These are phyloP conservation scores for Phytophthora foliorum DNA, from an alignment of 352 stramenopile species.

Conservation along the genomic window DNA sequence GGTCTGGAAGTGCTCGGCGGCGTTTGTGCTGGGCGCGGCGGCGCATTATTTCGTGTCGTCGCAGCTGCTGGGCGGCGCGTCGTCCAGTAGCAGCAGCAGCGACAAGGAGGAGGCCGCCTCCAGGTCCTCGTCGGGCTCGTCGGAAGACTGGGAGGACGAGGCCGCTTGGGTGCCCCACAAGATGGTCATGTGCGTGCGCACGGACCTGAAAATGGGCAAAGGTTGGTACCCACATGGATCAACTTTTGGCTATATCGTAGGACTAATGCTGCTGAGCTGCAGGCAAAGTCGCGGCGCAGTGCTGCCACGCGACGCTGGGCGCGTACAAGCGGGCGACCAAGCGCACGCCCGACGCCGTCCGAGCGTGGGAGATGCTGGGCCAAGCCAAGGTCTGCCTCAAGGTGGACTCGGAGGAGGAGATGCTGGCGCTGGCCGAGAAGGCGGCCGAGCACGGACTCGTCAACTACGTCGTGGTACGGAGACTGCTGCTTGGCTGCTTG, in stretches of 20 bases:
- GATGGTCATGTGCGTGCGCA: constrained; percentile 97
- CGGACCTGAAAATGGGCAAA: constrained; percentile 97
- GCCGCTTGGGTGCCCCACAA: constrained; percentile 86
- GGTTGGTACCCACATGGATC: constrained; percentile 73
- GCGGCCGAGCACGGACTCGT: constrained; percentile 72
- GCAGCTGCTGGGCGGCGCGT: constrained; percentile 36
- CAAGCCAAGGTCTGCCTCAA: constrained; percentile 91
- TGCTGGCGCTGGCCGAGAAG: constrained; percentile 74
- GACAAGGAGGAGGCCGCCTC: constrained; percentile 15
- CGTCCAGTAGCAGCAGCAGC: constrained; percentile 10
- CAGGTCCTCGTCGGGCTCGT: constrained; percentile 43
- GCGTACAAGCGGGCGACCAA: constrained; percentile 95
- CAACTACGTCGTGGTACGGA: constrained; percentile 82
- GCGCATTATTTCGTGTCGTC: constrained; percentile 69
- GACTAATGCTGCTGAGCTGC: too few species aligned
- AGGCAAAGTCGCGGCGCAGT: constrained; percentile 91
- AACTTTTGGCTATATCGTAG: not conserved
- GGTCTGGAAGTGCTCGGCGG: constrained; percentile 80
- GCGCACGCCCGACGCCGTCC: constrained; percentile 72
- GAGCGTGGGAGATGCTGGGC: constrained; percentile 84
- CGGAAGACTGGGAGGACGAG: constrained; percentile 75
- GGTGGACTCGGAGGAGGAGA: constrained; percentile 87
- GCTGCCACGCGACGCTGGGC: constrained; percentile 93
- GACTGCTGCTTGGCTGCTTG: not conserved
- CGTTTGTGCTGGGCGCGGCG: constrained; percentile 77